Evolutionary conservation across 768 basidiomycete genomes (phyloP).

Genomic region (Chalciporus pseudorubinellus): DNA sequence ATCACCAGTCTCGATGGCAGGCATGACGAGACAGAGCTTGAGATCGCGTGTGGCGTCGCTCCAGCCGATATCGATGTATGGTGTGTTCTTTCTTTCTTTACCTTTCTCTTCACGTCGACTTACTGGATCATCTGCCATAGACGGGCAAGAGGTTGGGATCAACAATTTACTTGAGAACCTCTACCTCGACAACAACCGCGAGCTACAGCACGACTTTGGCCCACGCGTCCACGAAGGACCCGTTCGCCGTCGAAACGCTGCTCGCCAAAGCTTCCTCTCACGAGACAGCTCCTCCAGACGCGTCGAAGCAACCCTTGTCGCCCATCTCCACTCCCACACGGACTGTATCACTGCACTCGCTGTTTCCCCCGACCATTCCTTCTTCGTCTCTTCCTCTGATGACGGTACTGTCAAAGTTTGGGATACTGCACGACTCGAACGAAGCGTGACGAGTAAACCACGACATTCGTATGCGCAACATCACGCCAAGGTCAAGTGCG

Average conservation of each 20-base stretch:
- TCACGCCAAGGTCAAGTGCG: conserved; percentile 61
- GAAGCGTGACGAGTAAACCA: conserved; percentile 88
- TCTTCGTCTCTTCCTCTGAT: conserved; percentile 91
- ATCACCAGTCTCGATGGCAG: too few relatives aligned
- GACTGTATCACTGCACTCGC: conserved; percentile 77
- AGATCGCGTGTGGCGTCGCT: conserved; percentile 51
- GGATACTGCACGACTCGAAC: conserved; percentile 90
- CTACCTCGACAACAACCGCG: conserved; percentile 82
- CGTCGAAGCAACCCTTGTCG: conserved; percentile 77
- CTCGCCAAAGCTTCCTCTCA: conserved; percentile 62
- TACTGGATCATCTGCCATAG: conserved; percentile 39
- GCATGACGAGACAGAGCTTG: conserved; percentile 49
- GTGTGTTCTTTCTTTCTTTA: conserved; percentile 36
- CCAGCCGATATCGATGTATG: conserved; percentile 68
- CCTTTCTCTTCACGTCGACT: neutral
- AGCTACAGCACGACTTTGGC: conserved; percentile 89
- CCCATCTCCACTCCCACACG: conserved; percentile 80
- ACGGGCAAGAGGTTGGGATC: conserved; percentile 88
- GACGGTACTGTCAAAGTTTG: conserved; percentile 93
- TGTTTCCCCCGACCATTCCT: conserved; percentile 90
- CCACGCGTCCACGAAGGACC: conserved; percentile 83
- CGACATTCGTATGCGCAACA: conserved; percentile 69
- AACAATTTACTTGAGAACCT: conserved; percentile 85
- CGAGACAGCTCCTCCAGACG: conserved; percentile 62
- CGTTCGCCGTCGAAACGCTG: conserved; percentile 69